Conservation (phyloP, 345 rosid species). For the Populus nigra region DNA sequence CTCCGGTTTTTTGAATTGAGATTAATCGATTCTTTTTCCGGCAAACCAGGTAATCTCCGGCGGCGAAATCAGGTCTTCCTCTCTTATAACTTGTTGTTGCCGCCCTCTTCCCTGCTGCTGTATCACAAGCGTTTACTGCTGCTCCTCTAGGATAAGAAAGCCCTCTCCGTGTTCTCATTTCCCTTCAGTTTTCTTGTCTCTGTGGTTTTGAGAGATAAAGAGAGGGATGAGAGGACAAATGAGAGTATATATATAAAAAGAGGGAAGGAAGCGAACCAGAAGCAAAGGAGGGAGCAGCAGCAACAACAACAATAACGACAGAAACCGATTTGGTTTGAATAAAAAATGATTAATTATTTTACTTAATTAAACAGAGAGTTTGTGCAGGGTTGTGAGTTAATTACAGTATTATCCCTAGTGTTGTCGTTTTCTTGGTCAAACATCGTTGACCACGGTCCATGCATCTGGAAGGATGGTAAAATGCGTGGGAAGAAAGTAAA, state of each 20-base stretch:
- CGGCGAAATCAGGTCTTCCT: background rate
- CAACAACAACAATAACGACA: conserved; percentile 29
- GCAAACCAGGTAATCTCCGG: conserved; percentile 27
- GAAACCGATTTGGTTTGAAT: conserved; percentile 20
- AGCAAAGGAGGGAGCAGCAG: conserved; percentile 4
- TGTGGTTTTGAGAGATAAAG: conserved; percentile 23
- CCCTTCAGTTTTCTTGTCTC: conserved; percentile 2
- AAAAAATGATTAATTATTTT: conserved; percentile 7
- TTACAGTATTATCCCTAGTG: conserved; percentile 32
- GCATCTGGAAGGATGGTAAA: background rate
- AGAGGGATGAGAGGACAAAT: conserved; percentile 21
- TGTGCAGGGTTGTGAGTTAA: background rate
- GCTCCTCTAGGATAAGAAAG: conserved; percentile 40
- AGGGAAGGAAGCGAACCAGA: conserved; percentile 6
- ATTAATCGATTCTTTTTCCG: conserved; percentile 38
- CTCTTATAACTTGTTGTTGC: conserved; percentile 10
- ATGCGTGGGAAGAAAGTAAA: too few relatives aligned
- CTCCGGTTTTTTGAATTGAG: conserved; percentile 20
- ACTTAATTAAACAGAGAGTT: background rate
- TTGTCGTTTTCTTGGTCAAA: conserved; percentile 48
- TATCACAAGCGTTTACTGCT: background rate
- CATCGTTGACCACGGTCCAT: conserved; percentile 49
- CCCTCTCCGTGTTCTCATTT: conserved; percentile 59
- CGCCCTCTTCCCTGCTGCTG: conserved; percentile 8
- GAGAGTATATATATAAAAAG: conserved; percentile 35